These are phyloP conservation scores for Trichomonascus vanleenenianus DNA, from an alignment of 805 yeast species.

Conservation along the genomic window DNA sequence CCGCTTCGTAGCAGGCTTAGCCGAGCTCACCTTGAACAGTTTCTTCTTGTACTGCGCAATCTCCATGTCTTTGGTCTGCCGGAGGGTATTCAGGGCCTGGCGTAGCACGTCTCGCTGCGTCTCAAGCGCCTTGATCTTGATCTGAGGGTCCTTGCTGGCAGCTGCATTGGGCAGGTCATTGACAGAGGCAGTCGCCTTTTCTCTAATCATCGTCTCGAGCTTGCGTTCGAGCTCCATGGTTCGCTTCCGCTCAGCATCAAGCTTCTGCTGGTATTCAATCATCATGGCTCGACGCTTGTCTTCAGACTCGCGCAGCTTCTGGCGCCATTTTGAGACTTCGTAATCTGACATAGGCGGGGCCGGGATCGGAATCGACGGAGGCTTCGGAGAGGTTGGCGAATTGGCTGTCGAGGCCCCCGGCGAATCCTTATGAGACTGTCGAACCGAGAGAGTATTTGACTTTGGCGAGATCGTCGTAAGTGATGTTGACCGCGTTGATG, in stretches of 20 bases:
- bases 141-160: constrained; percentile 1
- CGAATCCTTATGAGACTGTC: too few relatives aligned
- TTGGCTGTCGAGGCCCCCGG: background rate
- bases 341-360: constrained; percentile 1
- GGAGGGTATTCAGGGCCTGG: constrained; percentile 15
- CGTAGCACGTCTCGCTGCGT: constrained; percentile 18
- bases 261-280: constrained; percentile 18
- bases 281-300: constrained; percentile 13
- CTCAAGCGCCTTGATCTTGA: constrained; percentile 15
- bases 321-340: constrained; percentile 5
- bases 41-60: constrained; percentile 11
- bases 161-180: background rate
- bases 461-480: too few relatives aligned
- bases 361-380: background rate
- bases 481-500: too few relatives aligned
- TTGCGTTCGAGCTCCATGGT: constrained; percentile 14
- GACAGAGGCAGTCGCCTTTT: background rate
- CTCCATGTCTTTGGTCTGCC: constrained; percentile 19
- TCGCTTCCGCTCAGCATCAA: constrained; percentile 17
- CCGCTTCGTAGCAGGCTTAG: background rate
- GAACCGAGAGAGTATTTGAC: too few relatives aligned
- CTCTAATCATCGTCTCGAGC: constrained; percentile 7
- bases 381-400: background rate
- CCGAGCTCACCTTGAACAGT: constrained; percentile 1
- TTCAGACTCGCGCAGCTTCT: constrained; percentile 15